A percentile compares a stretch with the other conserved stretches of the same genome.
phyloP scores from a whole-genome alignment of 371 early-diverging fungal genomes.

The Thermomucor indicae-seudaticae region DNA sequence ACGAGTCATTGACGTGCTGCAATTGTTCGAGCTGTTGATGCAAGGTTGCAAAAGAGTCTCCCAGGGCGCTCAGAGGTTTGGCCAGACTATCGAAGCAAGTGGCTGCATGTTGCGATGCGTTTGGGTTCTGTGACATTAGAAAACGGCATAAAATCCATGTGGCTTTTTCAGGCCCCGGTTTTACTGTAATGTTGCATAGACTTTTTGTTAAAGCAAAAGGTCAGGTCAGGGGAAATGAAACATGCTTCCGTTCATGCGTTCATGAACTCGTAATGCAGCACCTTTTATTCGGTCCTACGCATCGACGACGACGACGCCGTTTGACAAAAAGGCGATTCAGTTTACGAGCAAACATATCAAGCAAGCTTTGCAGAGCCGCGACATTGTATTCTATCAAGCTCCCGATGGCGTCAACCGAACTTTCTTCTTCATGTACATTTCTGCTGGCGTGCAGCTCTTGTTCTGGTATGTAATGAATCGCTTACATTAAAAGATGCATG shows the following conservation, averaged over 20 bases:
- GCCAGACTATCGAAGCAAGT: slow-evolving; percentile 16
- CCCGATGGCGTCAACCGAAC: slow-evolving; percentile 32
- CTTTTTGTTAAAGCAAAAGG: no score
- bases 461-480: slow-evolving; percentile 38
- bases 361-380: slow-evolving; percentile 29
- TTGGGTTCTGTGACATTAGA: no score
- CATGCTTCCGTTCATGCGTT: no score
- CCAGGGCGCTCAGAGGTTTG: slow-evolving; percentile 9
- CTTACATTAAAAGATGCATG: no score
- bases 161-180: no score
- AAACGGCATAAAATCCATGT: no score
- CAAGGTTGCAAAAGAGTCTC: slow-evolving; percentile 10
- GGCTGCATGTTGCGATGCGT: no score
- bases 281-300: neutral
- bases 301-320: neutral
- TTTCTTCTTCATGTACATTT: slow-evolving; percentile 42
- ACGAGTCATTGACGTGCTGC: slow-evolving; percentile 25
- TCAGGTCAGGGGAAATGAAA: no score
- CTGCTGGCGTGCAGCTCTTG: slow-evolving; percentile 46
- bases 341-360: slow-evolving; percentile 20
- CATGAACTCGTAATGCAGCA: no score
- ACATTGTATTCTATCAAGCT: slow-evolving; percentile 43
- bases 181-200: no score
- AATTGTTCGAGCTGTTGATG: slow-evolving; percentile 21
- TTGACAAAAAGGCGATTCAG: slow-evolving; percentile 7